phyloP scores from a whole-genome alignment of 768 basidiomycete species.

The Gloeostereum incarnatum region DNA sequence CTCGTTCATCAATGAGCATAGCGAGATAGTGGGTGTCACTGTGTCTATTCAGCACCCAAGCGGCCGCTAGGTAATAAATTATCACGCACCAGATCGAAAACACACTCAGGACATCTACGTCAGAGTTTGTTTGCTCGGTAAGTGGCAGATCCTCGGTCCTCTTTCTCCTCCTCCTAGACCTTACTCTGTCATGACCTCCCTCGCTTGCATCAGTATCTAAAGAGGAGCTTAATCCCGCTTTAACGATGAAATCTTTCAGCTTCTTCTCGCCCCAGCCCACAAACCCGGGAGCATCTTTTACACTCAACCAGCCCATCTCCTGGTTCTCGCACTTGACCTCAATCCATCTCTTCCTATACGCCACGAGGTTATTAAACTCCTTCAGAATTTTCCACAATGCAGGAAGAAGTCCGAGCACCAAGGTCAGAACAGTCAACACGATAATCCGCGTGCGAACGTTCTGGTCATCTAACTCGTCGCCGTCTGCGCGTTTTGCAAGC shows the following conservation, averaged over 20 bases:
- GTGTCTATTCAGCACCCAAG: no score
- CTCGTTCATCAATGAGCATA: slow-evolving; percentile 63
- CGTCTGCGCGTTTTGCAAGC: slow-evolving; percentile 23
- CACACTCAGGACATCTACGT: slow-evolving; percentile 61
- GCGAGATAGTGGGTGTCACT: slow-evolving; percentile 68
- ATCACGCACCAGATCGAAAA: slow-evolving; percentile 60
- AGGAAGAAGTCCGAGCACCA: slow-evolving; percentile 56
- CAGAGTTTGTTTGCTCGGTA: slow-evolving; percentile 33
- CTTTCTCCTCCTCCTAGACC: slow-evolving; percentile 14
- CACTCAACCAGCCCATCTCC: slow-evolving; percentile 72
- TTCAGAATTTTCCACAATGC: slow-evolving; percentile 53
- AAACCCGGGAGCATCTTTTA: slow-evolving; percentile 54
- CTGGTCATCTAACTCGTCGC: slow-evolving; percentile 25
- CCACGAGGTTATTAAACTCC: slow-evolving; percentile 51
- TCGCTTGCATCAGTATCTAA: slow-evolving; percentile 24
- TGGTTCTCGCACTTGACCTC: slow-evolving; percentile 54
- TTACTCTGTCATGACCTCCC: slow-evolving; percentile 15
- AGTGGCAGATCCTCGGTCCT: slow-evolving; percentile 29
- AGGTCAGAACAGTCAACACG: slow-evolving; percentile 50
- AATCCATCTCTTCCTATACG: slow-evolving; percentile 51
- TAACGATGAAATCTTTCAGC: slow-evolving; percentile 60
- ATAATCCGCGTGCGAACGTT: slow-evolving; percentile 57
- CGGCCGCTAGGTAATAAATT: no score
- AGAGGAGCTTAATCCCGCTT: slow-evolving; percentile 54
- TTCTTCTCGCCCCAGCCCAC: slow-evolving; percentile 65